A percentile compares a stretch with the other conserved stretches of the same genome.
These are phyloP conservation scores for Globisporangium canariense DNA, from an alignment of 352 stramenopile genomes.

Conservation along the genomic window DNA sequence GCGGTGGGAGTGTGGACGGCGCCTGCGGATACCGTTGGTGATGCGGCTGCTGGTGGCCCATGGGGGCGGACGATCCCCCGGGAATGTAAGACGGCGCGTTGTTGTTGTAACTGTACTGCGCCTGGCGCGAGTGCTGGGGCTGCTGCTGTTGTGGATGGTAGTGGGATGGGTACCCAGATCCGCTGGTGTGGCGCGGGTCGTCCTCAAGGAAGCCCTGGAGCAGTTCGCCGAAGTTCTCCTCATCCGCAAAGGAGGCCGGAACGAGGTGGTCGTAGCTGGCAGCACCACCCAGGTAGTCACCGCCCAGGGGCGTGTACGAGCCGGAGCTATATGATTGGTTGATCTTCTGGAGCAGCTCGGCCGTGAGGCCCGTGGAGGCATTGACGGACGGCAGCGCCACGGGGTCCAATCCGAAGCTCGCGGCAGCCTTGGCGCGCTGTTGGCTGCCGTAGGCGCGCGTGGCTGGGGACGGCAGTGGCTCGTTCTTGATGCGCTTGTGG, in stretches of 20 bases:
- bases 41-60: conserved; percentile 23
- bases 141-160: conserved; percentile 26
- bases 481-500: conserved; percentile 21
- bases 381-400: neutral
- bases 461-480: conserved; percentile 20
- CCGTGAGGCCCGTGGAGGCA: conserved; percentile 5
- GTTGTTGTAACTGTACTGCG: conserved; percentile 10
- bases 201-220: conserved; percentile 73
- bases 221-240: conserved; percentile 68
- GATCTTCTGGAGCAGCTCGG: conserved; percentile 21
- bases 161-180: conserved; percentile 16
- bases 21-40: conserved; percentile 19
- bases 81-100: conserved; percentile 6
- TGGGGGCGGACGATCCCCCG: neutral
- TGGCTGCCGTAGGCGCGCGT: conserved; percentile 25
- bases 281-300: conserved; percentile 21
- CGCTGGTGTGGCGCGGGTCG: conserved; percentile 29
- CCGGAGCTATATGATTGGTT: conserved; percentile 26
- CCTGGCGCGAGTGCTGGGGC: conserved; percentile 14
- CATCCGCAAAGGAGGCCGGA: conserved; percentile 47
- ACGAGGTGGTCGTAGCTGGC: conserved; percentile 54
- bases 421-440: conserved; percentile 5
- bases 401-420: conserved; percentile 16
- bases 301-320: conserved; percentile 25
- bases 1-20: conserved; percentile 17